Conservation (phyloP, 2,329 filamentous ascomycete species). For the Penicillium sp. region DNA sequence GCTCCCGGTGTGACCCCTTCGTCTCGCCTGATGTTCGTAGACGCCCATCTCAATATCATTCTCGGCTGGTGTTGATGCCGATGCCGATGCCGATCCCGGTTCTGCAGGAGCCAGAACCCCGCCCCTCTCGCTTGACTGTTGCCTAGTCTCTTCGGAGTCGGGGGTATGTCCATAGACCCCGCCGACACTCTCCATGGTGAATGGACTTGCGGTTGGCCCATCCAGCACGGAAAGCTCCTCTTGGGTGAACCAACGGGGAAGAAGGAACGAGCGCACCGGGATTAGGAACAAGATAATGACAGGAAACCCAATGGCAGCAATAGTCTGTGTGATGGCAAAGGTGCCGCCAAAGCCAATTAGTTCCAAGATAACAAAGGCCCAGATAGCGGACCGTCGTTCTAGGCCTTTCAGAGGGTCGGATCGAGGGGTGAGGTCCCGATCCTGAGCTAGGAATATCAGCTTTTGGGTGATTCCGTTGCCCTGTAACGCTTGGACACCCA, state of each 20-base stretch:
- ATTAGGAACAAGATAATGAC: constrained; percentile 73
- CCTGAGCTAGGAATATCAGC: constrained; percentile 70
- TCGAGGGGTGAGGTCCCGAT: constrained; percentile 63
- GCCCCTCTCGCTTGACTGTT: constrained; percentile 17
- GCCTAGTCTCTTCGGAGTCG: constrained; percentile 11
- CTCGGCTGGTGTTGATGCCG: constrained; percentile 33
- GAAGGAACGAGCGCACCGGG: constrained; percentile 66
- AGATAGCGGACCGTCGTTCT: constrained; percentile 67
- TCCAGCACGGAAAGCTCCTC: constrained; percentile 70
- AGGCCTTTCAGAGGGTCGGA: constrained; percentile 66
- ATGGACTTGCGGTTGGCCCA: constrained; percentile 74
- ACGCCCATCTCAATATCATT: constrained; percentile 48
- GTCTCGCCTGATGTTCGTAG: constrained; percentile 40
- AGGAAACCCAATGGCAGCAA: constrained; percentile 81
- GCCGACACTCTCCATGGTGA: constrained; percentile 77
- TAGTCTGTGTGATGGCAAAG: constrained; percentile 82
- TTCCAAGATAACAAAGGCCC: constrained; percentile 72
- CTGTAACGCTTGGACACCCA: constrained; percentile 78
- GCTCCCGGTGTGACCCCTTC: constrained; percentile 36
- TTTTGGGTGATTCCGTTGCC: constrained; percentile 79
- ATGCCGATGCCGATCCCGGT: constrained; percentile 28
- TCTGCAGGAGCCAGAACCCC: constrained; percentile 27
- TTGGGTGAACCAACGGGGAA: constrained; percentile 65
- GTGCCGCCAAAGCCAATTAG: constrained; percentile 75
- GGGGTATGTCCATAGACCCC: constrained; percentile 59